Percentiles rank a stretch among this genome's conserved stretches.
Conservation (phyloP, 148 eudicot genomes). For the Agrostemma githago region DNA sequence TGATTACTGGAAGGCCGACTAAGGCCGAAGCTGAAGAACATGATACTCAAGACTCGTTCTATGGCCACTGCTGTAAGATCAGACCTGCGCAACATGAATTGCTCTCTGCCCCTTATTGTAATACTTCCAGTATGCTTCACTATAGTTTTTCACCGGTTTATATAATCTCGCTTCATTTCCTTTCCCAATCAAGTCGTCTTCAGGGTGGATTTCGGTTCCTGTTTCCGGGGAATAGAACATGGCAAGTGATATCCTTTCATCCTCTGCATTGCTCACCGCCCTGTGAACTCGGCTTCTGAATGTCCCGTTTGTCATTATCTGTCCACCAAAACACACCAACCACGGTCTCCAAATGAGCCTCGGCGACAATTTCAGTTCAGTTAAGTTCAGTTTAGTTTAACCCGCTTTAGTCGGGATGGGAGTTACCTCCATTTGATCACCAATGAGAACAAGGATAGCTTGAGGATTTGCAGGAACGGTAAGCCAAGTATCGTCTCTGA, state of each 20-base stretch:
- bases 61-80: background rate
- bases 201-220: slow-evolving; percentile 1
- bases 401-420: no score
- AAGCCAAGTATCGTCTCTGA: background rate
- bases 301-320: slow-evolving; percentile 9
- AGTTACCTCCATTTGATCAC: slow-evolving; percentile 9
- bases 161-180: background rate
- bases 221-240: background rate
- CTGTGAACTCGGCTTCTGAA: slow-evolving; percentile 1
- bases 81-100: slow-evolving; percentile 2
- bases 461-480: slow-evolving; percentile 5
- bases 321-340: background rate
- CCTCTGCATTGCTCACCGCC: background rate
- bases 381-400: no score
- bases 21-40: background rate
- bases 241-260: background rate
- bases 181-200: background rate
- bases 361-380: no score
- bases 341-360: no score
- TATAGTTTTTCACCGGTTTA: slow-evolving; percentile 6
- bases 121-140: background rate
- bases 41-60: background rate
- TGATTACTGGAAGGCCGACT: background rate
- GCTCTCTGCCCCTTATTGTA: background rate
- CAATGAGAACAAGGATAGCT: background rate